These are phyloP conservation scores for Paspalum notatum DNA, from an alignment of 176 grass and related monocot genomes.

Conservation along the genomic window DNA sequence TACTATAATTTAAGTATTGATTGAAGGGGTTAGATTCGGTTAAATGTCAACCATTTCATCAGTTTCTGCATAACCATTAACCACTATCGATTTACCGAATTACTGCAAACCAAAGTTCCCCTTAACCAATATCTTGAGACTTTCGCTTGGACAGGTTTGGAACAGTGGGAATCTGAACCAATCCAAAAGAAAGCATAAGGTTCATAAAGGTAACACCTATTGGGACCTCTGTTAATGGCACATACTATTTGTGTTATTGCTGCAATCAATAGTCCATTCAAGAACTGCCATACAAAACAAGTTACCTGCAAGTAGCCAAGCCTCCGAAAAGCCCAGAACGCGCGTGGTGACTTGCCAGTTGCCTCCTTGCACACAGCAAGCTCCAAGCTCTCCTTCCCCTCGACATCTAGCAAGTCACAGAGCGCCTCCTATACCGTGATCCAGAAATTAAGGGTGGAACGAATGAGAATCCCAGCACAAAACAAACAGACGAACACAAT, in stretches of 20 bases:
- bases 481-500: conserved; percentile 30
- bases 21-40: not conserved
- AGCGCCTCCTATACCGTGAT: conserved; percentile 58
- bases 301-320: conserved; percentile 94
- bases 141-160: not conserved
- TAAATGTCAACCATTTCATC: conserved; percentile 11
- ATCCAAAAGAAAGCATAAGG: not conserved
- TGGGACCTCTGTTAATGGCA: not conserved
- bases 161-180: not conserved
- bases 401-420: conserved; percentile 80
- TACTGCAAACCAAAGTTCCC: not conserved
- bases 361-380: conserved; percentile 84
- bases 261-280: conserved; percentile 16
- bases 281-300: conserved; percentile 18
- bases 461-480: conserved; percentile 19
- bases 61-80: not conserved
- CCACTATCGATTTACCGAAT: not conserved
- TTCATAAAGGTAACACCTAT: not conserved
- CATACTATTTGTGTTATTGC: not conserved
- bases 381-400: conserved; percentile 92
- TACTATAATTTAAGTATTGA: not conserved
- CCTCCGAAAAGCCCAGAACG: conserved; percentile 87
- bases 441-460: conserved; percentile 17
- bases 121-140: not conserved
- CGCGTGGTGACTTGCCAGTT: conserved; percentile 67